Base-by-base conservation (phyloP, 106 monocot genomes). In the Dioscorea dumetorum region DNA sequence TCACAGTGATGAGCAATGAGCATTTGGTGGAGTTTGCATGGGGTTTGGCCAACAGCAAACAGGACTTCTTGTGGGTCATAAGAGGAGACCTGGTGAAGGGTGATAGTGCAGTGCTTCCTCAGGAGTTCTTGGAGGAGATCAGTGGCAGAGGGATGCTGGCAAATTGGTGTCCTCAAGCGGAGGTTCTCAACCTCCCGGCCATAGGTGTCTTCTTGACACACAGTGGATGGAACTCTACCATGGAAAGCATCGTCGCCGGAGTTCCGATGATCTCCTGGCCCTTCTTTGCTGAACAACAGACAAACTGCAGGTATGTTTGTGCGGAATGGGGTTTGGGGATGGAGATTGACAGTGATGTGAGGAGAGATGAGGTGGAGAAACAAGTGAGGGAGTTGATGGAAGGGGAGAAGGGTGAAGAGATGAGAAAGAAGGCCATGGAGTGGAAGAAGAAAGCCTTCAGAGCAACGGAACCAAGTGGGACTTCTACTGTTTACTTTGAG, bases 211-310 rank as follows among this genome's bases (percentile, higher is more conserved):
- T 76, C 33, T 33, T 76, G 76, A 69, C 76, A n/a, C 76, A 76
- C 23, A 22, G 52, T 12, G 76, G 76, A 12, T 76, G 76, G 76
- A 69, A 76, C 33, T 76, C 76, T 1, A 76, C 61, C 5, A 6
- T 76, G 60, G 76, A 76, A 56, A 69, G 62, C 23, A 59, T 77
- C 6, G 17, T 54, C 58, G 33, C 12, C 5, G 77, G 71, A 2
- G 71, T 71, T 48, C 77, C 77, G 9, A 49, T 77, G 53, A 19
- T 77, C 0, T 73, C 66, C 9, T 79, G 78, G 78, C 78, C 78
- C 2, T 73, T 67, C 66, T 79, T 73, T 17, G 48, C 66, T 7
- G 68, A 68, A 17, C 68, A 68, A 17, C 52, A 12, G 53, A 68
- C 68, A 2, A 68, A 68, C 17, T 68, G 68, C 18, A 19, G 32